Evolutionary conservation across 1,139 yeast genomes (phyloP).

Genomic region (Casaregolazyma lundiana): DNA sequence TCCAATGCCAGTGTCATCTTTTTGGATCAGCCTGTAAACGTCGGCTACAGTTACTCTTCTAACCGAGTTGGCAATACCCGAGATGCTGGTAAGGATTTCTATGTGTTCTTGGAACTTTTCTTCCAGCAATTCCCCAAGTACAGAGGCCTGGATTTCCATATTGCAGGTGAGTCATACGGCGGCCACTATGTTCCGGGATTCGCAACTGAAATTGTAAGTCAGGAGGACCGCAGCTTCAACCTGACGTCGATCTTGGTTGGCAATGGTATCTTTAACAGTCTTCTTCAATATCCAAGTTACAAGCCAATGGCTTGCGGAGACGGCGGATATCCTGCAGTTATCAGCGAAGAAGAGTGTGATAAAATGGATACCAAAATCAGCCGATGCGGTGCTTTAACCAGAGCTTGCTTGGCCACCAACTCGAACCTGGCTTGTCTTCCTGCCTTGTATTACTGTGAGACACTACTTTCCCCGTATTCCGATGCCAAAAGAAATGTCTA

Average conservation of each 20-base stretch:
- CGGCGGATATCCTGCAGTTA: constrained; percentile 82
- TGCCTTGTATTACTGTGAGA: constrained; percentile 86
- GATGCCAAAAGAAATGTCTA: constrained; percentile 89
- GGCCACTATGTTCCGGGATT: constrained; percentile 95
- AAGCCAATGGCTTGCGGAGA: constrained; percentile 98
- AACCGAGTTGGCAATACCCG: constrained; percentile 31
- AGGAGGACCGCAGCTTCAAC: constrained; percentile 74
- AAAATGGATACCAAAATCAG: constrained; percentile 69
- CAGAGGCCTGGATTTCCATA: constrained; percentile 69
- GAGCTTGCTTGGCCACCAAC: constrained; percentile 72
- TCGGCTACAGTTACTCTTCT: constrained; percentile 68
- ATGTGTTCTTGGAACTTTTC: constrained; percentile 83
- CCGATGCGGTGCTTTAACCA: constrained; percentile 75
- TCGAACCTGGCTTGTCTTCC: constrained; percentile 92
- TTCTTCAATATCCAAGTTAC: constrained; percentile 81
- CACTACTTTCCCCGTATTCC: constrained; percentile 82
- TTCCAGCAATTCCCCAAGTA: constrained; percentile 89
- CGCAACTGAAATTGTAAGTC: constrained; percentile 79
- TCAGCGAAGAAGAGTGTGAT: constrained; percentile 75
- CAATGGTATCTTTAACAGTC: constrained; percentile 92
- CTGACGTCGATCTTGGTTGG: constrained; percentile 88
- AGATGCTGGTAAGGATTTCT: constrained; percentile 90
- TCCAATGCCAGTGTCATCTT: constrained; percentile 63
- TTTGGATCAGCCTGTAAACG: constrained; percentile 71
- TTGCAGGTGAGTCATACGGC: constrained; percentile 96